Evolutionary conservation across 2,329 filamentous ascomycete genomes (phyloP), one percentile per base, ranked within the genome.

Genomic region (Colletotrichum caudatum): DNA sequence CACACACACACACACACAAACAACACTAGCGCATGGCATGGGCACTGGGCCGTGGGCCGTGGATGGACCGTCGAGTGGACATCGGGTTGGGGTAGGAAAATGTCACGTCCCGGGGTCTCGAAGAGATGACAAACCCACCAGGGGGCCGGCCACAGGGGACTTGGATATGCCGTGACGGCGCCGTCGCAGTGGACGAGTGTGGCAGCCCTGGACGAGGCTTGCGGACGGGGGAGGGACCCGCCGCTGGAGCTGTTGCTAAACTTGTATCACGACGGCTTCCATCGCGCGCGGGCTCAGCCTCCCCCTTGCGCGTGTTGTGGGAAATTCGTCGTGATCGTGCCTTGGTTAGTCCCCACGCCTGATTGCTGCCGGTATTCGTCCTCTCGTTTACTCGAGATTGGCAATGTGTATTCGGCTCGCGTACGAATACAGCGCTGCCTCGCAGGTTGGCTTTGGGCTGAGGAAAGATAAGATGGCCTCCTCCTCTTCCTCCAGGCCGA

Each of bases 191-290:
- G 53, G 33, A 20, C 9, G 53, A 57, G 33, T 29, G 29, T 37
- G 53, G 33, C 18, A n/a, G 33, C 20, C 26, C 23, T 33, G 53
- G 33, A 20, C 9, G 53, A 57, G 33, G 12, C 26, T 39, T 57
- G 20, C 7, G 53, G 53, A 50, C 33, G 59, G 59, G 35, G 35
- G 60, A 37, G 46, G 16, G 60, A 37, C 23, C 33, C 46, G 46
- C 64, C 57, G 64, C 39, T 63, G 64, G 59, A 71, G 59, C 64
- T 69, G 69, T 63, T 71, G 65, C 69, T 69, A 69, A 71, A 71
- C 65, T 64, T 56, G 69, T 71, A 48, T 64, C 64, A 54, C 35
- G 58, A 48, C 54, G 39, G 61, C 54, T n/a, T 53, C 54, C 61
- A 26, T 16, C n/a, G 29, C 33, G 20, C 46, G 46, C 39, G 46